Evolutionary conservation across 2,329 filamentous ascomycete genomes (phyloP).

Genomic region (Aspergillus melleus): DNA sequence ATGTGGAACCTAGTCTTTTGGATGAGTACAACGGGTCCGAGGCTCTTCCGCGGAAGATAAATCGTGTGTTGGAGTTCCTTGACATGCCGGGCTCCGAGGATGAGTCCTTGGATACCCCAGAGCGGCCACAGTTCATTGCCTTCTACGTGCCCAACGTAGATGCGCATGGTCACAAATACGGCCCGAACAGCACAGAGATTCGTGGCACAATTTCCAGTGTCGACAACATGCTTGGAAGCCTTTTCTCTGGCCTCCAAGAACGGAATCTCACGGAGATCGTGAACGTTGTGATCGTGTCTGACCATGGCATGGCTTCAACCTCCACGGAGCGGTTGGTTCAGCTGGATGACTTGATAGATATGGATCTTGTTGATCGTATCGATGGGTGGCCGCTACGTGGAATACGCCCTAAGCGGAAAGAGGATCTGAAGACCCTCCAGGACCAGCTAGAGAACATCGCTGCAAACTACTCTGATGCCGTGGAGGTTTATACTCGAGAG

Average conservation of each 20-base stretch:
- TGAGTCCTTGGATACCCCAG: constrained; percentile 50
- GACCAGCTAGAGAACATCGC: constrained; percentile 56
- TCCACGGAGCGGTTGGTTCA: constrained; percentile 78
- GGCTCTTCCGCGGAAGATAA: constrained; percentile 70
- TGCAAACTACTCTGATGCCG: constrained; percentile 58
- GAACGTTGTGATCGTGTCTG: constrained; percentile 93
- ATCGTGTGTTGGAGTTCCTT: constrained; percentile 76
- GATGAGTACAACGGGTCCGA: constrained; percentile 85
- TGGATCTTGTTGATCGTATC: constrained; percentile 72
- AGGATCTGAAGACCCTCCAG: constrained; percentile 68
- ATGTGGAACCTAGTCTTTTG: constrained; percentile 73
- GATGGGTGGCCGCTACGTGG: constrained; percentile 96
- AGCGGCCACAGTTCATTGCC: constrained; percentile 85
- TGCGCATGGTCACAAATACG: constrained; percentile 79
- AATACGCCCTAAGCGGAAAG: constrained; percentile 71
- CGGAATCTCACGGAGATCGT: constrained; percentile 87
- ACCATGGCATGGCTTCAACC: constrained; percentile 97
- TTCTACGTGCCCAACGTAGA: constrained; percentile 96
- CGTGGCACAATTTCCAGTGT: constrained; percentile 72
- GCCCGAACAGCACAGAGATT: constrained; percentile 94
- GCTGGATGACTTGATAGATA: constrained; percentile 83
- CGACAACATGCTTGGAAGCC: constrained; percentile 74
- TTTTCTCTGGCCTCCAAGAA: constrained; percentile 73
- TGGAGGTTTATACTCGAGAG: constrained; percentile 82
- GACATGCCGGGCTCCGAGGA: constrained; percentile 76